These are phyloP conservation scores for Boletus coccyginus DNA, from an alignment of 768 basidiomycete species.

Conservation along the genomic window DNA sequence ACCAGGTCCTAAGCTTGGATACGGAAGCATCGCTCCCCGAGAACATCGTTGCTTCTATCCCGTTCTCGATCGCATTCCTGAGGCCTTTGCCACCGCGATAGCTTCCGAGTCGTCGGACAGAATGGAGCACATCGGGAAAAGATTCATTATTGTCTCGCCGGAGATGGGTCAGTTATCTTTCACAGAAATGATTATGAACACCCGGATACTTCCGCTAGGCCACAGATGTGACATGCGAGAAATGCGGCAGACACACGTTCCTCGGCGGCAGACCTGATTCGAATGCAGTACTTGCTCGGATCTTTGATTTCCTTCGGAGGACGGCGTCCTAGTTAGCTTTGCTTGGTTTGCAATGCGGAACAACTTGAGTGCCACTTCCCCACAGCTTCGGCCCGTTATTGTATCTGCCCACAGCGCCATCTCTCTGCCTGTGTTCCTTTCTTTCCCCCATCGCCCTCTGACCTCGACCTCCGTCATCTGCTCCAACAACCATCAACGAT, in stretches of 20 bases:
- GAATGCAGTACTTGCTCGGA: constrained; percentile 9
- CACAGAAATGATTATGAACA: background rate
- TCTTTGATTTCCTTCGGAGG: constrained; percentile 2
- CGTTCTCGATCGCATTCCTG: background rate
- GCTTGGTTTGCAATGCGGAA: background rate
- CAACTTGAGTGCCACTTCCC: background rate
- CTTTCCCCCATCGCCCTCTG: background rate
- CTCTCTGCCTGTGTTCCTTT: background rate
- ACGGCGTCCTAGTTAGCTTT: background rate
- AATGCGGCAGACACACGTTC: constrained; percentile 18
- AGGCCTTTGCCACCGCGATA: background rate
- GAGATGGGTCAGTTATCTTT: background rate
- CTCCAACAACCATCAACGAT: background rate
- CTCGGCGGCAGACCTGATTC: constrained; percentile 9
- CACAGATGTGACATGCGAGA: background rate
- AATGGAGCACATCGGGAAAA: background rate
- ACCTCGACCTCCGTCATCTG: background rate
- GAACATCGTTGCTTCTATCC: background rate
- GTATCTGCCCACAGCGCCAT: background rate
- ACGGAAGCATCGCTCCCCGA: background rate
- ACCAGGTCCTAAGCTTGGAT: background rate
- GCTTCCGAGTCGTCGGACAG: background rate
- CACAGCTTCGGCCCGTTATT: constrained; percentile 2
- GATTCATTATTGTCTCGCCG: background rate
- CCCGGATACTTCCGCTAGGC: constrained; percentile 7